Percentiles rank a stretch among this genome's conserved stretches.
phyloP scores from a whole-genome alignment of 116 monocot species.

The Thalassia testudinum region DNA sequence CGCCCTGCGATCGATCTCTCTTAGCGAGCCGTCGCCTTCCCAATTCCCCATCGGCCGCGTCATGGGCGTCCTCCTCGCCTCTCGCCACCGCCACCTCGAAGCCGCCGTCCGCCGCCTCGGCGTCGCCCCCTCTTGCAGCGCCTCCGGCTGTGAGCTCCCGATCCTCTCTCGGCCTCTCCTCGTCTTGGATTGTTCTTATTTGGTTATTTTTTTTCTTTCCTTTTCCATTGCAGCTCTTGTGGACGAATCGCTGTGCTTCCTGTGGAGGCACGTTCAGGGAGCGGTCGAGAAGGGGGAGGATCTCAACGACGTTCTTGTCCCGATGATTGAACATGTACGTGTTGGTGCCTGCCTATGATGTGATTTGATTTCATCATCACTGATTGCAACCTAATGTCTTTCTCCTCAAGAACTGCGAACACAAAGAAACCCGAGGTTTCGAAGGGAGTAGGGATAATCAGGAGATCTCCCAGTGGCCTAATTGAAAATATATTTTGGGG shows the following conservation, averaged over 20 bases:
- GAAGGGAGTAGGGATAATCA: too few relatives aligned
- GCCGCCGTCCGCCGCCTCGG: slow-evolving; percentile 4
- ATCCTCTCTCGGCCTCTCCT: background rate
- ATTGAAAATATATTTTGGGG: too few relatives aligned
- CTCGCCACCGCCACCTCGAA: slow-evolving; percentile 3
- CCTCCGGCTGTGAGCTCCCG: slow-evolving; percentile 1
- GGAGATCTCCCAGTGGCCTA: too few relatives aligned
- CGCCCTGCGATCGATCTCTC: background rate
- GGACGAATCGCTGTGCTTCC: slow-evolving; percentile 11
- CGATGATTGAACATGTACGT: slow-evolving; percentile 8
- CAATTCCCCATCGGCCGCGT: slow-evolving; percentile 4
- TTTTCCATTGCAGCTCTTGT: slow-evolving; percentile 4
- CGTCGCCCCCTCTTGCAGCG: slow-evolving; percentile 2
- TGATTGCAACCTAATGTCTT: too few relatives aligned
- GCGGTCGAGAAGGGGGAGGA: slow-evolving; percentile 3
- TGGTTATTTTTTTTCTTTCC: background rate
- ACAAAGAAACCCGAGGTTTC: too few relatives aligned
- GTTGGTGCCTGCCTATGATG: too few relatives aligned
- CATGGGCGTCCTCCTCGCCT: slow-evolving; percentile 4
- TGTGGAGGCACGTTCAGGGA: slow-evolving; percentile 9
- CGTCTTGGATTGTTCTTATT: background rate
- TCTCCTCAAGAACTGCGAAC: too few relatives aligned
- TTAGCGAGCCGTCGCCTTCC: background rate
- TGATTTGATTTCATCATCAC: background rate
- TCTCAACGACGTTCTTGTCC: slow-evolving; percentile 8